phyloP scores from a whole-genome alignment of 164 flowering plant species.

The Platanus orientalis region DNA sequence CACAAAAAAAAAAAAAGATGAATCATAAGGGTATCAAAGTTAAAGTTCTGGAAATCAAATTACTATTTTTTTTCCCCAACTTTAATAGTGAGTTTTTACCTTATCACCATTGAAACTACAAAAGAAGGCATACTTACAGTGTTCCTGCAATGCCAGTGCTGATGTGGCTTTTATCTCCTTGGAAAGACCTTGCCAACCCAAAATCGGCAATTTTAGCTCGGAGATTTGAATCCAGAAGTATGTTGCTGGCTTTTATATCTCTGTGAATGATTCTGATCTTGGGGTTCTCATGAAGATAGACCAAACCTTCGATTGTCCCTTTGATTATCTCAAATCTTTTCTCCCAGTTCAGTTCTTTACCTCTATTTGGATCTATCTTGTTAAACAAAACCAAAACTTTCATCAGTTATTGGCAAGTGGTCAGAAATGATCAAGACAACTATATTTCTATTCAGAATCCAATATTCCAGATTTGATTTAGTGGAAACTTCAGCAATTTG shows the following conservation, averaged over 20 bases:
- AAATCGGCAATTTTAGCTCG: slow-evolving; percentile 71
- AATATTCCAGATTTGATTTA: too few species aligned
- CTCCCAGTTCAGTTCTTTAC: slow-evolving; percentile 57
- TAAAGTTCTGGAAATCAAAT: background rate
- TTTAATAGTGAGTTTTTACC: background rate
- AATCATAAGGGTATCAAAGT: too few species aligned
- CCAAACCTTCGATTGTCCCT: slow-evolving; percentile 71
- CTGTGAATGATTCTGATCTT: slow-evolving; percentile 44
- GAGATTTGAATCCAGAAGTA: slow-evolving; percentile 45
- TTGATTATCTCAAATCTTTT: slow-evolving; percentile 45
- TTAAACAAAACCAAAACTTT: background rate
- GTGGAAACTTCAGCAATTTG: background rate
- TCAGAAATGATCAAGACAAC: background rate
- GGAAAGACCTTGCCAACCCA: slow-evolving; percentile 69
- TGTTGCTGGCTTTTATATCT: slow-evolving; percentile 65
- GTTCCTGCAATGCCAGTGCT: slow-evolving; percentile 97
- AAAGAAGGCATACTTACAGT: slow-evolving; percentile 41
- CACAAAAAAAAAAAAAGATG: too few species aligned
- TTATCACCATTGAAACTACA: background rate
- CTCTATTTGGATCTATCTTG: slow-evolving; percentile 51
- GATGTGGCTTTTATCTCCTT: slow-evolving; percentile 89
- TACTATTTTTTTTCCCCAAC: too few species aligned
- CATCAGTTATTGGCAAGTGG: background rate
- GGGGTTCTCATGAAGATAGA: slow-evolving; percentile 52
- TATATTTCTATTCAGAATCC: background rate